A percentile compares a stretch with the other conserved stretches of the same genome.
These are phyloP conservation scores for Lodderomyces elongisporus DNA, from an alignment of 1,139 yeast genomes.

Conservation along the genomic window DNA sequence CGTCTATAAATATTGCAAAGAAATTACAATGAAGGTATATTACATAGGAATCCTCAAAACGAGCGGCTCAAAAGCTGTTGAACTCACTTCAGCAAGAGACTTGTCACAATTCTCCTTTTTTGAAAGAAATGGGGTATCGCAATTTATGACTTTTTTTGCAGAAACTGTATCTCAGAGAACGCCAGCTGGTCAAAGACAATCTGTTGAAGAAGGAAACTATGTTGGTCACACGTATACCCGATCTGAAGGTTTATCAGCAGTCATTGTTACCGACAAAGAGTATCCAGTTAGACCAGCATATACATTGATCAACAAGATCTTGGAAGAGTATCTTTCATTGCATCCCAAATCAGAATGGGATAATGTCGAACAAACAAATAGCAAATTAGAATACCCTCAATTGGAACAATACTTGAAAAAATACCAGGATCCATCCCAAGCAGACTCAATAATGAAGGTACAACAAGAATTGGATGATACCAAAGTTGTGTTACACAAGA, in stretches of 20 bases:
- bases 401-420: slow-evolving; percentile 68
- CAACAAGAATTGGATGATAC: slow-evolving; percentile 98
- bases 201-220: slow-evolving; percentile 88
- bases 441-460: slow-evolving; percentile 94
- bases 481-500: slow-evolving; percentile 90
- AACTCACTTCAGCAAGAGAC: slow-evolving; percentile 77
- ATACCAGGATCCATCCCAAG: slow-evolving; percentile 96
- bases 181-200: slow-evolving; percentile 83
- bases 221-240: slow-evolving; percentile 90
- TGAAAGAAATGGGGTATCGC: slow-evolving; percentile 70
- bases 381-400: slow-evolving; percentile 50
- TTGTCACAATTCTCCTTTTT: slow-evolving; percentile 83
- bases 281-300: slow-evolving; percentile 98
- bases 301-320: slow-evolving; percentile 80
- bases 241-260: slow-evolving; percentile 90
- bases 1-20: neutral
- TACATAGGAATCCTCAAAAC: slow-evolving; percentile 83
- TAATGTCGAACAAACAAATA: slow-evolving; percentile 45
- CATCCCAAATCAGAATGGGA: slow-evolving; percentile 77
- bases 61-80: slow-evolving; percentile 59
- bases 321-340: slow-evolving; percentile 83
- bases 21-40: slow-evolving; percentile 67
- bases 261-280: slow-evolving; percentile 86
- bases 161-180: slow-evolving; percentile 91
- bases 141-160: slow-evolving; percentile 92